Evolutionary conservation across 169 alveolate genomes (phyloP), one percentile per base, ranked within the genome.

Genomic region (Cryptosporidium tyzzeri): DNA sequence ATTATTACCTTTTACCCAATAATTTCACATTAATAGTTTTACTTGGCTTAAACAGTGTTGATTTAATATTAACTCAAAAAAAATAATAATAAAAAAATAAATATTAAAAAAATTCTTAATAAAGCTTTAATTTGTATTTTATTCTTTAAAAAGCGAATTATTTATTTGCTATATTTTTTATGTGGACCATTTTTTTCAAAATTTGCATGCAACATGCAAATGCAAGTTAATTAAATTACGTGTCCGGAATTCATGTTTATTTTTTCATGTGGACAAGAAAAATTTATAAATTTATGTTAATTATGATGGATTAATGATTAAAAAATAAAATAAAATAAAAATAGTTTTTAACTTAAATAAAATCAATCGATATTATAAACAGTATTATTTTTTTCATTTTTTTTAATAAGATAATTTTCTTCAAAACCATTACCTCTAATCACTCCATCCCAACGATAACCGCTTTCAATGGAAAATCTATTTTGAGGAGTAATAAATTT

Each of bases 381-480:
- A 21, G 16, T 33, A 31, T 31, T 29, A 14, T 16, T 65, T 33
- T 37, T 65, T 33, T 31, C 48, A 37, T 65, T 31, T 37, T 65
- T 65, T 33, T 65, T 12, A 51, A 31, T 31, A 5, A 80, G 35
- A 62, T 62, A 80, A n/a, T 95, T 94, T 62, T 94, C 94, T 87
- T 97, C 99, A 92, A 92, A 97, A 0, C 98, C 98, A 93, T 96
- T 97, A 39, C 98, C 96, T 50, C 99, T 87, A 71, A 97, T 96
- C 26, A 97, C 97, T 31, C 99, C 99, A 91, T 97, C 99, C 99
- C 99, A 97, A 44, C 98, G 73, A 92, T 96, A 96, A 7, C 99
- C 99, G 33, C 98, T 97, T 33, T 92, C 91, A 67, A 97, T 97
- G 74, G 93, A 94, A 92, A 96, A 97, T 71, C 99, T 93, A 91